Evolutionary conservation across 2,329 filamentous ascomycete species (phyloP).

Genomic region (Chalaropsis thielavioides): DNA sequence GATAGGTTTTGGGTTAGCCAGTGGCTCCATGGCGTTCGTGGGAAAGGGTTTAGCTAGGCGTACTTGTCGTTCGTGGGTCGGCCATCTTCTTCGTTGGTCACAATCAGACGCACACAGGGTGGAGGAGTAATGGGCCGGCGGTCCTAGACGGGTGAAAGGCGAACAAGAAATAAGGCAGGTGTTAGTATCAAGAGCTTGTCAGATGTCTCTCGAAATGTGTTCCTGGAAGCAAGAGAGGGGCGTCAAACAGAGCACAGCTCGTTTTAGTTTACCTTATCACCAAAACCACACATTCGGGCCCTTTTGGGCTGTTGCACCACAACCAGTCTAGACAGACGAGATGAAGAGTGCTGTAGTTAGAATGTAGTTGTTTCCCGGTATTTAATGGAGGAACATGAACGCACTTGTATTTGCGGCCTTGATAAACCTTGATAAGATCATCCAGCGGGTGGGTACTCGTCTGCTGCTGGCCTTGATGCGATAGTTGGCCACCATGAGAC

Average conservation of each 20-base stretch:
- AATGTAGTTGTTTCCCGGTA: neutral
- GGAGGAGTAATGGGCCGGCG: conserved; percentile 90
- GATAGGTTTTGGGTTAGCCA: neutral
- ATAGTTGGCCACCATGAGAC: neutral
- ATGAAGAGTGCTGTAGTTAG: neutral
- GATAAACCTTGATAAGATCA: conserved; percentile 10
- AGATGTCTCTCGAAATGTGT: too few relatives aligned
- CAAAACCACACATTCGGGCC: conserved; percentile 97
- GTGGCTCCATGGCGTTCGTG: too few relatives aligned
- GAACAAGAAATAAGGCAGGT: neutral
- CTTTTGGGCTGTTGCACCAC: conserved; percentile 85
- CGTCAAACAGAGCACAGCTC: neutral
- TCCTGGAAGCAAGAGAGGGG: neutral
- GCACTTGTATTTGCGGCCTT: conserved; percentile 16
- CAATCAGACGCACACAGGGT: conserved; percentile 72
- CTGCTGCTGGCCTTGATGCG: conserved; percentile 1
- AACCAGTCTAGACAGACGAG: conserved; percentile 38
- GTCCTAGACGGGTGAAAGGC: conserved; percentile 45
- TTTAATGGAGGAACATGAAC: neutral
- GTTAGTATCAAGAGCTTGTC: neutral
- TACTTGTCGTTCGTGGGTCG: conserved; percentile 28
- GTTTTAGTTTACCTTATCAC: conserved; percentile 61
- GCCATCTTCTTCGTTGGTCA: conserved; percentile 58
- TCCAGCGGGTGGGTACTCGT: conserved; percentile 6
- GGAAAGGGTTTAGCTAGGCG: neutral